Evolutionary conservation across 768 basidiomycete species (phyloP), one percentile per base, ranked within the genome.

Genomic region (Psilocybe azurescens): DNA sequence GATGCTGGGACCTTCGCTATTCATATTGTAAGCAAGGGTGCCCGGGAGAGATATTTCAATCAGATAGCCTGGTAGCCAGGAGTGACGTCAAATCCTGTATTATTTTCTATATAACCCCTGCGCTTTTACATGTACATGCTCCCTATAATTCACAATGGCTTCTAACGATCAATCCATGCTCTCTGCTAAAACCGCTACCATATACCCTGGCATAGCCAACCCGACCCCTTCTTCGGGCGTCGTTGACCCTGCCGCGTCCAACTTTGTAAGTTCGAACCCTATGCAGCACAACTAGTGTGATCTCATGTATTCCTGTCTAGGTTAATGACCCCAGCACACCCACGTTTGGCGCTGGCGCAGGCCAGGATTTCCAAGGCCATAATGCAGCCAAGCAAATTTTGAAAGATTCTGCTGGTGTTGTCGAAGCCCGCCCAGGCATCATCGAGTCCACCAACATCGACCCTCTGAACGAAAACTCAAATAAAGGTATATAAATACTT

Each of bases 1-100:
- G 93, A 95, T 71, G 90, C 86, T 6, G 92, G 92, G 32, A 81
- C 86, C 50, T 90, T 93, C 79, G 93, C 87, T 0, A 86, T 94
- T 20, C 93, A 95, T 70, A 79, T 95, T 51, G 66, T 94, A 61
- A 90, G 89, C 75, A 83, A 75, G 59, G 80, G 83, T 29, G 89
- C 89, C 28, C 79, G 85, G 63, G 84, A 88, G 65, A 87, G 85
- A 72, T 94, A 88, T 77, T 93, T 94, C 69, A 70, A 65, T 66
- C 68, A 63, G 65, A 62, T 52, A 59, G 64, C 65, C 48, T 75
- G 73, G 75, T 71, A 70, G 41, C 41, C 41, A 44, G 60, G 55
- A 49, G 55, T 71, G 67, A 71, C 68, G 67, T 69, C 70, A 69
- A 63, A n/a, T 14, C 28, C 33, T 62, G 60, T 61, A 30, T 65